phyloP scores from a whole-genome alignment of 1,284 basidiomycete species.

The Vanrija humicola region DNA sequence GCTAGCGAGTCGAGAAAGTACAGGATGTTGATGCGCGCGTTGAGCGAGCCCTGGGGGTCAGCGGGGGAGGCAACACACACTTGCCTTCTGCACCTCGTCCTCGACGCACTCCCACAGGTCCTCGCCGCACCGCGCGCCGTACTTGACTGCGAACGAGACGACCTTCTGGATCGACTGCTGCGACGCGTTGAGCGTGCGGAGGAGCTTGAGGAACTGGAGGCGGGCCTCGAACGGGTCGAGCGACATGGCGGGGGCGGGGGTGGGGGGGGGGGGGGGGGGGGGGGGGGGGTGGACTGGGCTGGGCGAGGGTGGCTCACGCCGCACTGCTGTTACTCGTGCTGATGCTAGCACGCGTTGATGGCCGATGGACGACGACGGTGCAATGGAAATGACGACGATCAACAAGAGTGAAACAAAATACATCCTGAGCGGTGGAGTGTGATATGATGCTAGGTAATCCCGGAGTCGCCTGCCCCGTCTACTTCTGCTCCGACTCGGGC shows the following conservation, averaged over 20 bases:
- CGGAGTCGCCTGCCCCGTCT: background rate
- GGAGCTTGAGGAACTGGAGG: slow-evolving; percentile 71
- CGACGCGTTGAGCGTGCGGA: slow-evolving; percentile 75
- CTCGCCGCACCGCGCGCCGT: slow-evolving; percentile 74
- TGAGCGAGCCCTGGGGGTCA: slow-evolving; percentile 66
- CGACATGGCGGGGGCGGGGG: slow-evolving; percentile 34
- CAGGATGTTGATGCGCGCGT: slow-evolving; percentile 85
- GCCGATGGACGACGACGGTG: too few species aligned
- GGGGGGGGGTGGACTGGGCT: too few species aligned
- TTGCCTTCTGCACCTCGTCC: slow-evolving; percentile 80
- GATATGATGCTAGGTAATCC: background rate
- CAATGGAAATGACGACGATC: too few species aligned
- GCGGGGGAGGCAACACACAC: slow-evolving; percentile 5
- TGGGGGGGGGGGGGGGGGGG: background rate
- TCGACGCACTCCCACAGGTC: slow-evolving; percentile 93
- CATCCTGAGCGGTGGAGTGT: too few species aligned
- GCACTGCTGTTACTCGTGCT: too few species aligned
- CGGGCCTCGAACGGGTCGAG: slow-evolving; percentile 90
- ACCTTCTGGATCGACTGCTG: slow-evolving; percentile 88
- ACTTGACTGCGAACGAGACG: slow-evolving; percentile 78
- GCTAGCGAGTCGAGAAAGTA: slow-evolving; percentile 86
- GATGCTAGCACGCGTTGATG: too few species aligned
- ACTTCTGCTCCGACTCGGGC: background rate
- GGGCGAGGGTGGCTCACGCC: too few species aligned
- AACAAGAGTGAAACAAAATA: too few species aligned